These are phyloP conservation scores for Chiua virens DNA, from an alignment of 768 basidiomycete species.

Conservation along the genomic window DNA sequence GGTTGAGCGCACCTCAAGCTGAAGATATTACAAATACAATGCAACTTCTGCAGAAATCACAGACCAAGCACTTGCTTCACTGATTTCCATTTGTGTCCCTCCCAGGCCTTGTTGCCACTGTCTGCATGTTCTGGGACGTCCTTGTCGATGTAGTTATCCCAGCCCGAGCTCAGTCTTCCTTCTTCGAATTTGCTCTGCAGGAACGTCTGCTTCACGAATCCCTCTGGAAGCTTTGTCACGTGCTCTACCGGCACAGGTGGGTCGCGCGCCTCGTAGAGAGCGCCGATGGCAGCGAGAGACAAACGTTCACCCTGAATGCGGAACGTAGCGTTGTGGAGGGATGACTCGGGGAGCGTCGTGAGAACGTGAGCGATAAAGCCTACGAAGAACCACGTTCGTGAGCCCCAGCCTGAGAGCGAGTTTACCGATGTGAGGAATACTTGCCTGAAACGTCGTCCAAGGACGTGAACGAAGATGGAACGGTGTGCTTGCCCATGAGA, in stretches of 20 bases:
- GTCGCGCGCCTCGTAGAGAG: conserved; percentile 24
- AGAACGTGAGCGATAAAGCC: conserved; percentile 38
- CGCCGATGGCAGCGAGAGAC: conserved; percentile 25
- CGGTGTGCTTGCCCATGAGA: conserved; percentile 33
- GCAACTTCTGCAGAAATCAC: conserved; percentile 8
- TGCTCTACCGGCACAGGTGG: conserved; percentile 21
- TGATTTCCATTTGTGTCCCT: conserved; percentile 33
- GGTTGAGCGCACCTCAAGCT: background rate
- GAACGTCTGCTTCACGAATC: conserved; percentile 29
- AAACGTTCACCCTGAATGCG: conserved; percentile 38
- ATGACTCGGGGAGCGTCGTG: conserved; percentile 27
- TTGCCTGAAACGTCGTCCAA: conserved; percentile 36
- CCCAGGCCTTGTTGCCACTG: conserved; percentile 34
- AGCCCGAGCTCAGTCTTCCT: conserved; percentile 35
- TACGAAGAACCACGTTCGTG: conserved; percentile 9
- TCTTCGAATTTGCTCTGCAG: conserved; percentile 29
- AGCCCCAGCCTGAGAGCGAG: background rate
- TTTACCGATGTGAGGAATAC: background rate
- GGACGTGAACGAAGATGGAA: conserved; percentile 31
- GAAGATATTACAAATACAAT: background rate
- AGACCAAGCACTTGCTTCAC: conserved; percentile 28
- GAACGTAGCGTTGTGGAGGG: conserved; percentile 32
- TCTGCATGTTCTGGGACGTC: conserved; percentile 32
- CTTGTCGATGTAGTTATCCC: conserved; percentile 30
- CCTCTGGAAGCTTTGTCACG: conserved; percentile 29